Conservation (phyloP, 352 stramenopile genomes). For the Phytophthora pistaciae region DNA sequence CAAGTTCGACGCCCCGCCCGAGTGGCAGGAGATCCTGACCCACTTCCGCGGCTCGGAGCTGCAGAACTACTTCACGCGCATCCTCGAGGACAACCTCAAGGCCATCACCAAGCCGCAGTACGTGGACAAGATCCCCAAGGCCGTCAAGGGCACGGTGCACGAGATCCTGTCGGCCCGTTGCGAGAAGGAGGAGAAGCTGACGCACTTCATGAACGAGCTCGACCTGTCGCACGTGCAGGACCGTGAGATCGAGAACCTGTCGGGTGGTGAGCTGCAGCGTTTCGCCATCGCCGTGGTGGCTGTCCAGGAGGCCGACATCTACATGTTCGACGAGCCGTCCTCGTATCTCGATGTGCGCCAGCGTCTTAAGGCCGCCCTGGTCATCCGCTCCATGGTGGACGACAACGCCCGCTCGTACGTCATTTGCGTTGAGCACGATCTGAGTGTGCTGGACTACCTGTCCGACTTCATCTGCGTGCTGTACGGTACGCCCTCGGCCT, state of each 20-base stretch:
- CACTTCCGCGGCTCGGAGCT: constrained; percentile 98
- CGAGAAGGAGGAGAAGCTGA: constrained; percentile 83
- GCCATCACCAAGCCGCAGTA: constrained; percentile 99
- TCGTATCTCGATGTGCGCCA: constrained; percentile 99
- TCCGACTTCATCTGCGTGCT: constrained; percentile 99
- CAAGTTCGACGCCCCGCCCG: constrained; percentile 95
- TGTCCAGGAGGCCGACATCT: constrained; percentile 97
- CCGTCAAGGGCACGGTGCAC: constrained; percentile 95
- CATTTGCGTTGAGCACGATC: constrained; percentile 99
- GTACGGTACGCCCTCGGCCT: constrained; percentile 98
- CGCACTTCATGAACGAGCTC: constrained; percentile 91
- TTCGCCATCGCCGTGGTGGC: constrained; percentile 98
- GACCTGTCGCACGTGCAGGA: constrained; percentile 98
- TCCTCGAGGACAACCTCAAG: constrained; percentile 99
- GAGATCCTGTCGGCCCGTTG: constrained; percentile 96
- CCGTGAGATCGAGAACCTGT: constrained; percentile 96
- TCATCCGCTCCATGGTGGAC: constrained; percentile 98
- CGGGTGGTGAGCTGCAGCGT: constrained; percentile 98
- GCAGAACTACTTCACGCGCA: constrained; percentile 99
- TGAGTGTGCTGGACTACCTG: constrained; percentile 99
- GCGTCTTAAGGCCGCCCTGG: constrained; percentile 97
- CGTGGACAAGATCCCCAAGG: constrained; percentile 99
- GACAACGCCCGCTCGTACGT: constrained; percentile 94
- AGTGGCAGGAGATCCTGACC: constrained; percentile 99
- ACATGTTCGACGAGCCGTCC: constrained; percentile 99